These are phyloP conservation scores for Claviceps purpurea DNA, from an alignment of 2,329 filamentous ascomycete species.

Conservation along the genomic window DNA sequence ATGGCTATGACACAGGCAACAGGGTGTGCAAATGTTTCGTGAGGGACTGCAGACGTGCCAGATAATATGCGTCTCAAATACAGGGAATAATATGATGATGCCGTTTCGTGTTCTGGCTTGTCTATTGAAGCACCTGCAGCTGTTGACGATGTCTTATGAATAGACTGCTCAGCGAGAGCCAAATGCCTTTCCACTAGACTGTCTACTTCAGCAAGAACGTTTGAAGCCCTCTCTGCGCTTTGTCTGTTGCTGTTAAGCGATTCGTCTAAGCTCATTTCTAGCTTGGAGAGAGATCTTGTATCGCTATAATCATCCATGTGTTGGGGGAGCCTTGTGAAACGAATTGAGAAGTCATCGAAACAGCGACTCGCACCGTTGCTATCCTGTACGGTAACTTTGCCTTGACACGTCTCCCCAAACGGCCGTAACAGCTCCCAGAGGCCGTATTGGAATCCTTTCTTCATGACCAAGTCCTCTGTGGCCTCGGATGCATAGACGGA, in stretches of 20 bases:
- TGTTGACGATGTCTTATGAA: slow-evolving; percentile 20
- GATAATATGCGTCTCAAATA: slow-evolving; percentile 78
- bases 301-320: slow-evolving; percentile 39
- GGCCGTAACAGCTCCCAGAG: slow-evolving; percentile 77
- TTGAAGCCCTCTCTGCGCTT: slow-evolving; percentile 17
- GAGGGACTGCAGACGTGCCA: slow-evolving; percentile 60
- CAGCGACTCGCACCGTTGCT: slow-evolving; percentile 71
- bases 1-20: slow-evolving; percentile 92
- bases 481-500: slow-evolving; percentile 78
- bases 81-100: slow-evolving; percentile 71
- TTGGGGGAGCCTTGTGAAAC: slow-evolving; percentile 62
- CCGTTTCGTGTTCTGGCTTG: slow-evolving; percentile 32
- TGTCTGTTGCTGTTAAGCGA: slow-evolving; percentile 14
- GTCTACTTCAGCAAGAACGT: slow-evolving; percentile 53
- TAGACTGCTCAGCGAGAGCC: slow-evolving; percentile 55
- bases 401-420: slow-evolving; percentile 77
- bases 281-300: slow-evolving; percentile 14
- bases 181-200: slow-evolving; percentile 69
- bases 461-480: slow-evolving; percentile 63
- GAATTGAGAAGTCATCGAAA: slow-evolving; percentile 82
- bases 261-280: slow-evolving; percentile 25
- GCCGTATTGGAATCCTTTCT: slow-evolving; percentile 75
- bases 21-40: slow-evolving; percentile 90
- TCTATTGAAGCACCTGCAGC: slow-evolving; percentile 26
- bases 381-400: slow-evolving; percentile 82